Evolutionary conservation across 75 land plant species (phyloP), one percentile per base, ranked within the genome.

Genomic region (Pinus tabuliformis): DNA sequence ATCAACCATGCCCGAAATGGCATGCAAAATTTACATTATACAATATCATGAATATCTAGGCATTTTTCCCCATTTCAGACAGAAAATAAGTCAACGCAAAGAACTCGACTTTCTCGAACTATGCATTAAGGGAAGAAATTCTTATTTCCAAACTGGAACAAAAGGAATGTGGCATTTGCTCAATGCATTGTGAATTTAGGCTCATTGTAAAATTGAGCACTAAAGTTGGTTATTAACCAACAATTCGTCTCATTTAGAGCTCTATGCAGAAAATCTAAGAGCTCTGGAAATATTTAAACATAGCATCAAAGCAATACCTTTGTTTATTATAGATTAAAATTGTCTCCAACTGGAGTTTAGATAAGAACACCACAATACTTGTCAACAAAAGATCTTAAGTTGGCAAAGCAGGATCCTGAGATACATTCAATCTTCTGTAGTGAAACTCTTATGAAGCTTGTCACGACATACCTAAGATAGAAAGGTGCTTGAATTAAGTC

Each of bases 1-100:
- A 15, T 78, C 61, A 26, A 70, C 72, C 86, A 87, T 87, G 54
- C 58, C 30, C 64, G 3, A 49, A 49, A 49, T 49, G 54, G 54
- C 54, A 49, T 49, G 54, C 54, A 49, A 11, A 49, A 9, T 49
- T 49, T 49, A 49, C 54, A 49, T 49, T 49, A 49, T 49, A 49
- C 54, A 49, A 49, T 0, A 49, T 49, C 54, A 49, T 9, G 11
- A 49, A 49, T 49, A 9, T 49, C 54, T 49, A 49, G 54, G 54
- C 54, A 49, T 9, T 49, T 49, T 49, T 49, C 11, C 54, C 54
- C 54, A 49, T 49, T 9, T 9, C 54, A 49, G 54, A 9, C 54
- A 9, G 12, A 49, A 49, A 49, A 49, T 1, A 49, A 9, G 54
- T 49, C 54, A 49, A 49, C 12, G 11, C 9, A 9, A 49, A 49